Evolutionary conservation across 2,329 filamentous ascomycete species (phyloP).

Genomic region (Diaporthe citri): DNA sequence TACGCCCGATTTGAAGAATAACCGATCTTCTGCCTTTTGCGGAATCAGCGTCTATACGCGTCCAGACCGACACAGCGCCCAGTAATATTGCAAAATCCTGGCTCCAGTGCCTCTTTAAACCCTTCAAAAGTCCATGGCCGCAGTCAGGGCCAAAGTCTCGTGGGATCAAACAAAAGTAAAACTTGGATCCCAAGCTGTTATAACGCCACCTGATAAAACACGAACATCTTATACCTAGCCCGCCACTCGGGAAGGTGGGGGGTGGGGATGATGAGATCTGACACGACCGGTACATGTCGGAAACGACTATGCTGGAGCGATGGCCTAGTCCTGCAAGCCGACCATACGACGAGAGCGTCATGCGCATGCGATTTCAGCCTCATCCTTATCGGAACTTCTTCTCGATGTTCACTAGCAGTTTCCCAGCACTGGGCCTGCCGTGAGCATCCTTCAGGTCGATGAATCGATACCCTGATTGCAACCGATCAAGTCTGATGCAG

Average conservation of each 20-base stretch:
- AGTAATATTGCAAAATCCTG: slow-evolving; percentile 13
- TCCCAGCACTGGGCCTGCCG: slow-evolving; percentile 59
- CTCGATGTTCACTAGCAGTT: slow-evolving; percentile 65
- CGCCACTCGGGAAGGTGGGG: neutral
- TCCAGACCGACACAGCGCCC: slow-evolving; percentile 1
- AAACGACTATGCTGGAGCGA: neutral
- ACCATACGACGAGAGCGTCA: neutral
- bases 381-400: slow-evolving; percentile 58
- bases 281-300: neutral
- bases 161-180: slow-evolving; percentile 5
- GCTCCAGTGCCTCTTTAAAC: slow-evolving; percentile 9
- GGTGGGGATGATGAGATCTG: slow-evolving; percentile 13
- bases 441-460: slow-evolving; percentile 62
- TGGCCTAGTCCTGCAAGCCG: neutral
- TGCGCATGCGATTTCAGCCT: slow-evolving; percentile 28
- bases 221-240: neutral
- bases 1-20: slow-evolving; percentile 11
- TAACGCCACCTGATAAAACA: slow-evolving; percentile 19
- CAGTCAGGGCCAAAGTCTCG: neutral
- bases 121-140: neutral
- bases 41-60: slow-evolving; percentile 13
- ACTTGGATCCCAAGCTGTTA: neutral
- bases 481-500: slow-evolving; percentile 70
- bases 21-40: neutral
- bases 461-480: slow-evolving; percentile 68